These are phyloP conservation scores for Laetiporus sulphureus DNA, from an alignment of 1,284 basidiomycete genomes.

Conservation along the genomic window DNA sequence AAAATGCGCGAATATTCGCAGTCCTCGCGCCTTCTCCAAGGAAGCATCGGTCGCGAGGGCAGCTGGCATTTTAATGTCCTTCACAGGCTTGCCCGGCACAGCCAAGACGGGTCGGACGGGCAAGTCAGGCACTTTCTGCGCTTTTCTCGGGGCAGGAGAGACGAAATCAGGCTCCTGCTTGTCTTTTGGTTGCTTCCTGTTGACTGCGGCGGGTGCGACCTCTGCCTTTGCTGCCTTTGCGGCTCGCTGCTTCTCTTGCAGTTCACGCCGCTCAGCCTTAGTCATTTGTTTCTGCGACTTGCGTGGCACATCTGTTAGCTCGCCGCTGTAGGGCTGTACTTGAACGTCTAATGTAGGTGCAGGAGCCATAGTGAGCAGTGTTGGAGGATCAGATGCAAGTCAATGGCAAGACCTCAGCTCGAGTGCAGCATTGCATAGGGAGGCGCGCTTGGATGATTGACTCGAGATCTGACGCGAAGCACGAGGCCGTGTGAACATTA, in stretches of 20 bases:
- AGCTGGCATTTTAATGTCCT: slow-evolving; percentile 17
- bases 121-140: slow-evolving; percentile 12
- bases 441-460: too few species aligned
- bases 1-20: slow-evolving; percentile 80
- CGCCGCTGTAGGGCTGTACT: slow-evolving; percentile 13
- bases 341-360: slow-evolving; percentile 22
- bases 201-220: slow-evolving; percentile 13
- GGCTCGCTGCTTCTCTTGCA: slow-evolving; percentile 75
- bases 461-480: slow-evolving; percentile 13
- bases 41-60: slow-evolving; percentile 9
- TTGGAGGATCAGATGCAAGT: slow-evolving; percentile 6
- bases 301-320: slow-evolving; percentile 19
- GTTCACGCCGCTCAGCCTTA: slow-evolving; percentile 73
- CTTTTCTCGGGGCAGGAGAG: slow-evolving; percentile 11
- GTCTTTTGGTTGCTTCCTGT: slow-evolving; percentile 11
- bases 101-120: slow-evolving; percentile 13
- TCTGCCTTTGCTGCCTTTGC: slow-evolving; percentile 46
- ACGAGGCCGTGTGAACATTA: slow-evolving; percentile 10
- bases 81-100: slow-evolving; percentile 10
- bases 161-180: slow-evolving; percentile 13
- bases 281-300: slow-evolving; percentile 54
- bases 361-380: slow-evolving; percentile 17
- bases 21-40: slow-evolving; percentile 36
- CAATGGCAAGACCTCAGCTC: slow-evolving; percentile 4
- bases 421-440: too few species aligned